These are phyloP conservation scores for Allantophomopsis lycopodina DNA, from an alignment of 2,329 filamentous ascomycete genomes.

Conservation along the genomic window DNA sequence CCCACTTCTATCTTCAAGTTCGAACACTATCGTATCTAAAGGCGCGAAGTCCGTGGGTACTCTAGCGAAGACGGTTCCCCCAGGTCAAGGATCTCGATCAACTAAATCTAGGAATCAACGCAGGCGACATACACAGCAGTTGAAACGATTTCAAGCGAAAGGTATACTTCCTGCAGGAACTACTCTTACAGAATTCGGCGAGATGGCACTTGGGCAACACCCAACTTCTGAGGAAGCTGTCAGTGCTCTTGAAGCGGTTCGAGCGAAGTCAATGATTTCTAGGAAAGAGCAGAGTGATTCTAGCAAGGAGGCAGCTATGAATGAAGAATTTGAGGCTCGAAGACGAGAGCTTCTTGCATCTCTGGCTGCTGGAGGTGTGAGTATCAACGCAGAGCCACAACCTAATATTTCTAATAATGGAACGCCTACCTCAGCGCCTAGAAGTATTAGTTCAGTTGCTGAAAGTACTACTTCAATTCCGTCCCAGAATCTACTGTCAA, in stretches of 20 bases:
- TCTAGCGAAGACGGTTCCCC: slow-evolving; percentile 18
- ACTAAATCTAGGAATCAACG: slow-evolving; percentile 43
- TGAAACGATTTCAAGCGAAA: slow-evolving; percentile 36
- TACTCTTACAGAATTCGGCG: slow-evolving; percentile 30
- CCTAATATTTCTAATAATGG: not conserved
- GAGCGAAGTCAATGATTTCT: slow-evolving; percentile 1
- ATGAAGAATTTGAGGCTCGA: slow-evolving; percentile 31
- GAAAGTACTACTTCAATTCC: no score
- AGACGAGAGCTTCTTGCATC: slow-evolving; percentile 32
- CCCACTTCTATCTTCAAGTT: not conserved
- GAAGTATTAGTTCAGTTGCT: not conserved
- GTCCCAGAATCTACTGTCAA: no score
- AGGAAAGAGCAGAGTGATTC: no score
- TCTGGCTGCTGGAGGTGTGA: not conserved
- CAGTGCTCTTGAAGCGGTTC: slow-evolving; percentile 9
- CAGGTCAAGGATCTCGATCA: slow-evolving; percentile 30
- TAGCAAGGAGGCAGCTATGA: no score
- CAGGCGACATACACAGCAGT: slow-evolving; percentile 29
- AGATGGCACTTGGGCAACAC: slow-evolving; percentile 16
- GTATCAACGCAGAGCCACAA: not conserved
- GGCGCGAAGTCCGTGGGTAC: not conserved
- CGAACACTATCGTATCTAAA: slow-evolving; percentile 2
- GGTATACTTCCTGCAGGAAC: slow-evolving; percentile 35
- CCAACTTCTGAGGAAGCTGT: slow-evolving; percentile 10
- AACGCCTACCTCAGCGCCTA: slow-evolving; percentile 1